phyloP scores from a whole-genome alignment of 805 yeast genomes.

The Candida andamanensis region DNA sequence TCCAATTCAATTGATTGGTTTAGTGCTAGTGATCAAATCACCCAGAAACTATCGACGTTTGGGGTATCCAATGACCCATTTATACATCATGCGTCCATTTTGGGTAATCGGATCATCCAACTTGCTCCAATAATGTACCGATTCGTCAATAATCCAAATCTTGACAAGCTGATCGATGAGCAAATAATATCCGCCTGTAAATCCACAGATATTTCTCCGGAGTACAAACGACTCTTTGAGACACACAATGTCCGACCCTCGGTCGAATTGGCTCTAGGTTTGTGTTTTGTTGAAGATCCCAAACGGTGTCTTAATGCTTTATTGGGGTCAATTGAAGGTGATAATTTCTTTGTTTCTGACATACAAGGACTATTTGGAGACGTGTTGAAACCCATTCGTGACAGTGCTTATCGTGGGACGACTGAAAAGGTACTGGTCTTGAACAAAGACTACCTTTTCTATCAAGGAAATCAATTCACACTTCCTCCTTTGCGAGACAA shows the following conservation, averaged over 20 bases:
- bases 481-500: conserved; percentile 9
- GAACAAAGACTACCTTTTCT: not conserved
- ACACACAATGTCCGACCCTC: too few relatives aligned
- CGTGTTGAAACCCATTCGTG: not conserved
- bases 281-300: too few relatives aligned
- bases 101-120: conserved; percentile 2
- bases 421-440: not conserved
- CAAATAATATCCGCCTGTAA: too few relatives aligned
- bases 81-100: conserved; percentile 1
- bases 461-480: conserved; percentile 3
- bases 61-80: conserved; percentile 3
- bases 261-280: too few relatives aligned
- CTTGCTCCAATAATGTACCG: conserved; percentile 1
- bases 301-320: conserved; percentile 10
- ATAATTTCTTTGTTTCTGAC: not conserved
- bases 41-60: too few relatives aligned
- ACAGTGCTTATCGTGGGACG: too few relatives aligned
- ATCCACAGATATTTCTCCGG: too few relatives aligned
- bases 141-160: not conserved
- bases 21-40: too few relatives aligned
- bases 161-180: too few relatives aligned
- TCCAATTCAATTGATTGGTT: too few relatives aligned
- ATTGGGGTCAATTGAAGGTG: not conserved
- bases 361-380: conserved; percentile 1
- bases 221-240: too few relatives aligned